Base-by-base conservation (phyloP, 331 rosid species). In the Malus hybrid region DNA sequence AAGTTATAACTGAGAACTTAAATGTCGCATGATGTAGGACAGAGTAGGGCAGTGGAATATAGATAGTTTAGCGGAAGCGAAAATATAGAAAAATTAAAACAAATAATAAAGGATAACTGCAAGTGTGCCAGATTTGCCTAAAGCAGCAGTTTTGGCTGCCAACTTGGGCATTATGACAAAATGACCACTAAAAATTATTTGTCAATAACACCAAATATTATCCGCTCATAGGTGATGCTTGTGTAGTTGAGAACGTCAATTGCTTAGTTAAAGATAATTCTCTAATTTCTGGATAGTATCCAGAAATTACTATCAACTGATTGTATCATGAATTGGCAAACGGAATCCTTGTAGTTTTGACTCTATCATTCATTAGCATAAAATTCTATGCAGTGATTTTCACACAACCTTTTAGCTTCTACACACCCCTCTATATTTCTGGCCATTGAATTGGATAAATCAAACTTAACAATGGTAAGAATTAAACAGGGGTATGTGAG, bases 1-100 rank as follows among this genome's bases (percentile, higher is more conserved):
- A 70, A 74, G 56, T 66, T 36, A 62, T 18, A 24, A 12, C 46
- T n/a, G 28, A 76, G 80, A n/a, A 18, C 44, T 84, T 71, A 73
- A 48, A 16, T 69, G 50, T 79, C 76, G 61, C 52, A 13, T 28
- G 57, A 52, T 3, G 20, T 16, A 52, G 56, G 8, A 15, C 1
- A 6, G n/a, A 5, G 56, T 50, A 50, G 20, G 20, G 4, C 57
- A 2, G 20, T 1, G 20, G 57, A 52, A 52, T 52, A 16, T 52
- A 52, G 20, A 52, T 16, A 52, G 20, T 52, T 52, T 52, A 6
- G 57, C 57, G 3, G 20, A 52, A 52, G 57, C 4, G 1, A 52
- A 52, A 52, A 52, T 52, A 52, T 3, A 52, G 57, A 52, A 16
- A 52, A 52, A 52, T 16, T 52, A 6, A 52, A 52, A 52, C 57